Base-by-base conservation (phyloP, 164 flowering plant genomes). In the Annona squamosa region DNA sequence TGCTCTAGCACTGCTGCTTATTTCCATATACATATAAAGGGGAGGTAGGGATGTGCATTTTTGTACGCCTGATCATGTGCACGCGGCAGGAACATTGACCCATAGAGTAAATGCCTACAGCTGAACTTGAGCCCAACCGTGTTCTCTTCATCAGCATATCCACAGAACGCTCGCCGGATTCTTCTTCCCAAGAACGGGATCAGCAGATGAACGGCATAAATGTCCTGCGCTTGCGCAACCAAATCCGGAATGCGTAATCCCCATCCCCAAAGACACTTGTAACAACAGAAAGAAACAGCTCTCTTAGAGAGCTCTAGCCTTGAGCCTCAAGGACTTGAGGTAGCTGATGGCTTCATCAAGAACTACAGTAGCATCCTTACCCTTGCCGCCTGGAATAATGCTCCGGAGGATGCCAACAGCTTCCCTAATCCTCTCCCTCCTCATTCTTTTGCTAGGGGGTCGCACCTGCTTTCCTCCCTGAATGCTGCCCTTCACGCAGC, bases 271-370 rank as follows among this genome's bases (percentile, higher is more conserved):
- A 16, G 59, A 2, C 13, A 2, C 59, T 52, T 52, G 3, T 16
- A 10, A 16, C 13, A 16, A 52, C 59, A 52, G 13, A 16, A 52
- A 9, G 13, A 16, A 52, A 52, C 59, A 52, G 59, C 59, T 52
- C 59, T 16, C 17, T 37, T 48, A 71, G 26, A 73, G 48, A 63
- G 73, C 66, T 64, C 69, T 73, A 63, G 90, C 97, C 79, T 87
- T 84, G 48, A 74, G 78, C 83, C 84, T 91, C 84, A 94, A 52
- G n/a, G 88, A 83, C 69, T 72, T 85, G 76, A 94, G 80, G 80
- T 87, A 92, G 2, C 71, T 56, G 63, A 94, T 89, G 1, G 99
- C 90, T 80, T 92, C 93, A 46, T 94, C 97, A 42, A 94, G 86
- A 18, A 94, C 91, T 18, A 72, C 71, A 1, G 79, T 73, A 0